phyloP scores from a whole-genome alignment of 768 basidiomycete genomes.

The Mycena polygramma region DNA sequence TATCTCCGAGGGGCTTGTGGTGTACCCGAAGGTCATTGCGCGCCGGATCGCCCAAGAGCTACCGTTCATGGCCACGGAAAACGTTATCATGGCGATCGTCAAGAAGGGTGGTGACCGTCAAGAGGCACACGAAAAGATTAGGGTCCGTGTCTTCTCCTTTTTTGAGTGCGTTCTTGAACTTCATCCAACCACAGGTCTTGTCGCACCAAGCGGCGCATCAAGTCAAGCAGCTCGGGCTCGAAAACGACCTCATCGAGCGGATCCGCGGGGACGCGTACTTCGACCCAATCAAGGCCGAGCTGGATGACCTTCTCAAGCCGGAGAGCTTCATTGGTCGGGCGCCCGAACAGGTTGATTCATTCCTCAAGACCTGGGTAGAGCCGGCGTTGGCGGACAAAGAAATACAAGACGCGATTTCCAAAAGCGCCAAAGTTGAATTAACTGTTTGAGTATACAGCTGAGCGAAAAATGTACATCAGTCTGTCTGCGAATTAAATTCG shows the following conservation, averaged over 20 bases:
- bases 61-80: slow-evolving; percentile 99
- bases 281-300: slow-evolving; percentile 83
- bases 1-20: slow-evolving; percentile 98
- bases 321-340: slow-evolving; percentile 93
- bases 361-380: slow-evolving; percentile 87
- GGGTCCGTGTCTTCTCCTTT: slow-evolving; percentile 59
- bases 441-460: slow-evolving; percentile 56
- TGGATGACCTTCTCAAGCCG: slow-evolving; percentile 87
- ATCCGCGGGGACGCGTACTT: slow-evolving; percentile 89
- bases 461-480: slow-evolving; percentile 1
- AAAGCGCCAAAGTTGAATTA: slow-evolving; percentile 73
- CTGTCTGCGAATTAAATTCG: no score
- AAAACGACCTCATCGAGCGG: slow-evolving; percentile 96
- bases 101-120: slow-evolving; percentile 96
- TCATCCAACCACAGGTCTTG: slow-evolving; percentile 67
- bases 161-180: slow-evolving; percentile 16
- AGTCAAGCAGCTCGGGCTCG: slow-evolving; percentile 93
- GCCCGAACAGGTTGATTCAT: slow-evolving; percentile 93
- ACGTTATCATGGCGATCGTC: slow-evolving; percentile 99
- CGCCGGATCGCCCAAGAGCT: slow-evolving; percentile 94
- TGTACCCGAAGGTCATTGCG: slow-evolving; percentile 96
- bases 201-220: slow-evolving; percentile 95
- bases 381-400: slow-evolving; percentile 81
- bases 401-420: slow-evolving; percentile 63
- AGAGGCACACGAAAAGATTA: slow-evolving; percentile 96